A percentile compares a stretch with the other conserved stretches of the same genome.
These are phyloP conservation scores for Dendryphion nanum DNA, from an alignment of 2,329 filamentous ascomycete species.

Conservation along the genomic window DNA sequence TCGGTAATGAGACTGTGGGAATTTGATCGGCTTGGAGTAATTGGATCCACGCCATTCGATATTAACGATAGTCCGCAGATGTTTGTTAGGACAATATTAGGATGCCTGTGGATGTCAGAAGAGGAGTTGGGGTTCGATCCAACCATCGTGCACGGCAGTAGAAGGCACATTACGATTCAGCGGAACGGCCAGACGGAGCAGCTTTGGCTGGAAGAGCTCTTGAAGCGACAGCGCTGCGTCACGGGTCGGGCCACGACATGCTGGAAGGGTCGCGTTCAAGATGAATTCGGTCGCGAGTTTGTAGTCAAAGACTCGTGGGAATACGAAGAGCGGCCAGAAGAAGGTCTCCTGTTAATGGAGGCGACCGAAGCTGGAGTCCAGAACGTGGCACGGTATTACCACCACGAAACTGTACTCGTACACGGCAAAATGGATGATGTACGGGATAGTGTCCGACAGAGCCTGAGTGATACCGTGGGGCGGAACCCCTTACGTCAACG, in stretches of 20 bases:
- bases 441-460: slow-evolving; percentile 28
- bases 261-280: slow-evolving; percentile 38
- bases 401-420: slow-evolving; percentile 44
- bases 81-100: too few relatives aligned
- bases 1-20: too few relatives aligned
- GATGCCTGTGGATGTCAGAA: too few relatives aligned
- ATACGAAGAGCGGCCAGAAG: slow-evolving; percentile 41
- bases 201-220: slow-evolving; percentile 14
- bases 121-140: too few relatives aligned
- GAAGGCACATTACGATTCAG: slow-evolving; percentile 43
- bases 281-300: slow-evolving; percentile 28
- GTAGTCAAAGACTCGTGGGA: slow-evolving; percentile 52
- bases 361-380: slow-evolving; percentile 37
- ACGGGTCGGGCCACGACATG: slow-evolving; percentile 17
- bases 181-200: slow-evolving; percentile 25
- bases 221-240: slow-evolving; percentile 14
- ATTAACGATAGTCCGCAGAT: too few relatives aligned
- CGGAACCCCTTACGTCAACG: slow-evolving; percentile 1
- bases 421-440: slow-evolving; percentile 34
- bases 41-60: too few relatives aligned
- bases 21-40: too few relatives aligned
- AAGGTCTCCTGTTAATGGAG: slow-evolving; percentile 41
- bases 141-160: slow-evolving; percentile 36
- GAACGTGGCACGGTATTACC: slow-evolving; percentile 45
- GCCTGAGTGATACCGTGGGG: slow-evolving; percentile 13